A percentile compares a stretch with the other conserved stretches of the same genome.
phyloP scores from a whole-genome alignment of 169 alveolate genomes.

The Cryptosporidium sp. region DNA sequence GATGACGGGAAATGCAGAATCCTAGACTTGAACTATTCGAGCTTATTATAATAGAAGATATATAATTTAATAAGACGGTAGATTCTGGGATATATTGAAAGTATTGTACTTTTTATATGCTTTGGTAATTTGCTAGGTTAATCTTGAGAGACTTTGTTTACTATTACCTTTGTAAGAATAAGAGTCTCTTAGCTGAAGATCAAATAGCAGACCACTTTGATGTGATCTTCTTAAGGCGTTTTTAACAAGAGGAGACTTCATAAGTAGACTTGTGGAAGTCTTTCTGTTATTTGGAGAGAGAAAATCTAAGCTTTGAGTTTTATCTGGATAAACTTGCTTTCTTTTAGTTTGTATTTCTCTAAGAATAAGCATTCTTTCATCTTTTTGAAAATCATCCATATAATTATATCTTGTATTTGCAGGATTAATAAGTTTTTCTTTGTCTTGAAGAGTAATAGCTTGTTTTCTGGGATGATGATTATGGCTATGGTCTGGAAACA shows the following conservation, averaged over 20 bases:
- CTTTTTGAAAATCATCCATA: constrained; percentile 20
- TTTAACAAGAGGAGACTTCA: constrained; percentile 47
- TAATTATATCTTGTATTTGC: constrained; percentile 50
- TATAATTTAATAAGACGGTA: too few relatives aligned
- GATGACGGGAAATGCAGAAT: constrained; percentile 71
- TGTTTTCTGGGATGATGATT: not conserved
- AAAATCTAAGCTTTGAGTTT: not conserved
- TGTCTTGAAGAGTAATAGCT: too few relatives aligned
- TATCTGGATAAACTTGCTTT: not conserved
- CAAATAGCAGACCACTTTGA: not conserved
- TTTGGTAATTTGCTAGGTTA: not conserved
- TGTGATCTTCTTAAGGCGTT: constrained; percentile 28
- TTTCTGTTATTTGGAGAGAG: not conserved
- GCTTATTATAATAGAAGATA: not conserved
- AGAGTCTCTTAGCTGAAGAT: constrained; percentile 50
- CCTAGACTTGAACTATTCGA: constrained; percentile 26
- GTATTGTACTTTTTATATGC: too few relatives aligned
- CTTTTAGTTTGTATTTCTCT: not conserved
- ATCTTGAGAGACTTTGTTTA: constrained; percentile 28
- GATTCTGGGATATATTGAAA: not conserved
- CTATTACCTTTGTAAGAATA: constrained; percentile 43
- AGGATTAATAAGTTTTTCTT: constrained; percentile 27
- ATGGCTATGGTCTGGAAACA: constrained; percentile 17
- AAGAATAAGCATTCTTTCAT: constrained; percentile 13
- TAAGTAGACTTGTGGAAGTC: not conserved